phyloP scores from a whole-genome alignment of 306 rosid species.

The Arachis hypogaea region DNA sequence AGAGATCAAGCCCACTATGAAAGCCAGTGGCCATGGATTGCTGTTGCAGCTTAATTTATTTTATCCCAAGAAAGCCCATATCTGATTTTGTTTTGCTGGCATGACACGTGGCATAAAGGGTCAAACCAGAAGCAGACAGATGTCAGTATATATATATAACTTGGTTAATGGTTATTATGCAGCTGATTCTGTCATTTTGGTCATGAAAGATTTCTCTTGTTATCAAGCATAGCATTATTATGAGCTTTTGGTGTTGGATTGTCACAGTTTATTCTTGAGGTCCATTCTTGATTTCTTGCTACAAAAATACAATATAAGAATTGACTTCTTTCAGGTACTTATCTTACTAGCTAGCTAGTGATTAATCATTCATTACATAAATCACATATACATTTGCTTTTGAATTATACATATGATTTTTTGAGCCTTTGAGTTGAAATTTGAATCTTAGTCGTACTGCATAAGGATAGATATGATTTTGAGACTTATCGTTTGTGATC shows the following conservation, averaged over 20 bases:
- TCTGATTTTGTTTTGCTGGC: neutral
- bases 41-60: too few relatives aligned
- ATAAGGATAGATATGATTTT: neutral
- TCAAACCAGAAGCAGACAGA: constrained; percentile 21
- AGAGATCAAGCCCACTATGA: constrained; percentile 1
- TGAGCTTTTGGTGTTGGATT: neutral
- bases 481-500: neutral
- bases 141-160: constrained; percentile 18
- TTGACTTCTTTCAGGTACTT: neutral
- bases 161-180: neutral
- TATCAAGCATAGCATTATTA: neutral
- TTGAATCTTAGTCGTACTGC: neutral
- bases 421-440: neutral
- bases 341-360: too few relatives aligned
- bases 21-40: neutral
- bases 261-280: neutral
- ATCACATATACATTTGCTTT: neutral
- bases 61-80: neutral
- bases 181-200: neutral
- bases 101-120: constrained; percentile 25
- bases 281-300: neutral
- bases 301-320: neutral
- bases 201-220: neutral
- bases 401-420: neutral
- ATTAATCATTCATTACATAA: neutral